phyloP scores from a whole-genome alignment of 2,329 filamentous ascomycete species.

The Domatiomyces catenatus region DNA sequence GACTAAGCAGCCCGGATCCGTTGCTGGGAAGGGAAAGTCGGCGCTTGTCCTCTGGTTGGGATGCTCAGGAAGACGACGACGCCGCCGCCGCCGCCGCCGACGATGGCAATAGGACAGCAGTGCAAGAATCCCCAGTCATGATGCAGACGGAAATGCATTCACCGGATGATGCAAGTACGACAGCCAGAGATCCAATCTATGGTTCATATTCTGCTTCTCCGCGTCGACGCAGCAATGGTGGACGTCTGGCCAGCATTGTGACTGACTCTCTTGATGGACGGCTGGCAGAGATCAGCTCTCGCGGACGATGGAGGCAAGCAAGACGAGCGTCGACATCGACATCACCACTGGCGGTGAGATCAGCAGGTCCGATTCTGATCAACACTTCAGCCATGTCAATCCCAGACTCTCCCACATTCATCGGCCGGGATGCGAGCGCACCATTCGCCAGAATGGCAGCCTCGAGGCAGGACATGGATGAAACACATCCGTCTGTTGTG shows the following conservation, averaged over 20 bases:
- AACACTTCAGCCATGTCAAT: not conserved
- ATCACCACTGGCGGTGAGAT: slow-evolving; percentile 7
- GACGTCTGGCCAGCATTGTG: slow-evolving; percentile 15
- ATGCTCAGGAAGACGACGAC: slow-evolving; percentile 1
- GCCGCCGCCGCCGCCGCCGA: too few relatives aligned
- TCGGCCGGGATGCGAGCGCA: slow-evolving; percentile 7
- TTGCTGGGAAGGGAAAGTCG: not conserved
- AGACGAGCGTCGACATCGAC: not conserved
- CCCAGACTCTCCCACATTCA: slow-evolving; percentile 10
- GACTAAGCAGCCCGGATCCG: not conserved
- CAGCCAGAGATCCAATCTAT: not conserved
- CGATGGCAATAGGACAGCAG: slow-evolving; percentile 4
- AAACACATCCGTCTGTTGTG: slow-evolving; percentile 19
- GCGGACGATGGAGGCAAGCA: not conserved
- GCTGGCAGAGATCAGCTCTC: not conserved
- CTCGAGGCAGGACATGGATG: slow-evolving; percentile 10
- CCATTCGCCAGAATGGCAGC: slow-evolving; percentile 1
- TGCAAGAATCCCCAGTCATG: slow-evolving; percentile 2
- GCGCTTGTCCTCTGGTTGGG: not conserved
- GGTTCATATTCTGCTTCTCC: slow-evolving; percentile 1
- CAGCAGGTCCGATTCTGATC: slow-evolving; percentile 6
- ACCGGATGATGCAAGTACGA: slow-evolving; percentile 1
- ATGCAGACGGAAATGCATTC: slow-evolving; percentile 8
- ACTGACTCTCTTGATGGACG: slow-evolving; percentile 5
- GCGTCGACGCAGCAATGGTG: slow-evolving; percentile 13